Base-by-base conservation (phyloP, 352 stramenopile species). In the Globisporangium nunn region DNA sequence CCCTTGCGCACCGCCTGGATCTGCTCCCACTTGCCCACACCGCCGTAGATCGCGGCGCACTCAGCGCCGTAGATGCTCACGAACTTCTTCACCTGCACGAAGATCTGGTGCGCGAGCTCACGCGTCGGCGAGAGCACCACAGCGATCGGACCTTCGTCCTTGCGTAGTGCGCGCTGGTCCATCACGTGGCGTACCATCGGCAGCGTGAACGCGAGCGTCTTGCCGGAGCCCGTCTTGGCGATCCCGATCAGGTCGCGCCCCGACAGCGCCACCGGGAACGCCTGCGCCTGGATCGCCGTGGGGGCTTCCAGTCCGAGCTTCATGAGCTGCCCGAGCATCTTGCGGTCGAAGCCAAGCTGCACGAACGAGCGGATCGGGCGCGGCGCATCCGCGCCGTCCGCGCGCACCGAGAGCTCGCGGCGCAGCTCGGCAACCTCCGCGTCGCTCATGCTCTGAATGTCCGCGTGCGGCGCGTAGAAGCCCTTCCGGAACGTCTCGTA, bases 151-250 rank as follows among this genome's bases (percentile, higher is more conserved):
- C 85, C 85, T 73, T 94, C 82, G 18, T 77, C 78, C 39, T 83
- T 78, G 41, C 67, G 52, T 10, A 96, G 69, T 41, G 87, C 69
- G 8, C 83, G 71, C 71, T 96, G 88, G 59, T 93, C 84, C 84
- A 96, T 95, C 8, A 95, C 73, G 45, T 93, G 82, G 14, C 72
- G 68, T 46, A 99, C 75, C 67, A 98, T 87, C n/a, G 97, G 97
- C 54, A 98, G 65, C 15, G 97, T 87, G 73, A 99, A 99, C 4
- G 96, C 93, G 31, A 99, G 83, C 10, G 96, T 99, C 76, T 99
- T 99, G 2, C 97, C 97, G 2, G 86, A 97, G 30, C 97, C 97
- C 1, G 97, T 99, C 78, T 98, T 96, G 51, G 95, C 93, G 50
- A 94, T 96, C 33, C 71, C 85, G 52, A 95, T 88, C 50, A 95